phyloP scores from a whole-genome alignment of 2,329 filamentous ascomycete species.

The Claviceps sorghi region DNA sequence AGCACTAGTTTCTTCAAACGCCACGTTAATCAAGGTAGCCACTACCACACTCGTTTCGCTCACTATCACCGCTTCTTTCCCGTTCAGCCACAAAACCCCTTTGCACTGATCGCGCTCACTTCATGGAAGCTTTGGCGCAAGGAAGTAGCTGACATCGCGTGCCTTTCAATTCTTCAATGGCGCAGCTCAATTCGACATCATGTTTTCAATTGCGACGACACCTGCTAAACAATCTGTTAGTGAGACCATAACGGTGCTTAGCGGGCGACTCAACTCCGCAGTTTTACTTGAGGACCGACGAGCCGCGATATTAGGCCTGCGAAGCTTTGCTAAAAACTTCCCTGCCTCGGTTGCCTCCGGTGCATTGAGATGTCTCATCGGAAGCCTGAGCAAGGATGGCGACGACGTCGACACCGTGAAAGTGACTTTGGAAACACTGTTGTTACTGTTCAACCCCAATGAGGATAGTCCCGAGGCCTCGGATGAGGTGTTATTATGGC shows the following conservation, averaged over 20 bases:
- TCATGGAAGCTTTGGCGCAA: neutral
- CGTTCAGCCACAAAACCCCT: neutral
- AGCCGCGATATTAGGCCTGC: conserved; percentile 78
- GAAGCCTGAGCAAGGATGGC: conserved; percentile 68
- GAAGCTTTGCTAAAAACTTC: conserved; percentile 93
- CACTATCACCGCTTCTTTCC: too few relatives aligned
- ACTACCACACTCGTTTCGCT: too few relatives aligned
- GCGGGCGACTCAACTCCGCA: conserved; percentile 72
- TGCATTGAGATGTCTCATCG: conserved; percentile 77
- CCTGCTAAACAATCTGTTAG: conserved; percentile 92
- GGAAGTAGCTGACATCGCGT: neutral
- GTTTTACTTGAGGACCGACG: conserved; percentile 89
- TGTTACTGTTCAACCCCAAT: conserved; percentile 75
- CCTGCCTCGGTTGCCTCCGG: conserved; percentile 92
- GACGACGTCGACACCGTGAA: conserved; percentile 96
- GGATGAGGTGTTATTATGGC: conserved; percentile 88
- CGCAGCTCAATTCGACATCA: conserved; percentile 19
- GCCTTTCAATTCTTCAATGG: conserved; percentile 14
- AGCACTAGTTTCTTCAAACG: too few relatives aligned
- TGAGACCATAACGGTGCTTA: conserved; percentile 84
- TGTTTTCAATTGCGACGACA: conserved; percentile 54
- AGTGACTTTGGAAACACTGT: conserved; percentile 81
- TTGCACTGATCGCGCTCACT: neutral
- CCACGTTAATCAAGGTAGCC: too few relatives aligned
- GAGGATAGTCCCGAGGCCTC: conserved; percentile 74